Conservation (phyloP, 495 filamentous ascomycete species). For the Beverwykella pulmonaria region DNA sequence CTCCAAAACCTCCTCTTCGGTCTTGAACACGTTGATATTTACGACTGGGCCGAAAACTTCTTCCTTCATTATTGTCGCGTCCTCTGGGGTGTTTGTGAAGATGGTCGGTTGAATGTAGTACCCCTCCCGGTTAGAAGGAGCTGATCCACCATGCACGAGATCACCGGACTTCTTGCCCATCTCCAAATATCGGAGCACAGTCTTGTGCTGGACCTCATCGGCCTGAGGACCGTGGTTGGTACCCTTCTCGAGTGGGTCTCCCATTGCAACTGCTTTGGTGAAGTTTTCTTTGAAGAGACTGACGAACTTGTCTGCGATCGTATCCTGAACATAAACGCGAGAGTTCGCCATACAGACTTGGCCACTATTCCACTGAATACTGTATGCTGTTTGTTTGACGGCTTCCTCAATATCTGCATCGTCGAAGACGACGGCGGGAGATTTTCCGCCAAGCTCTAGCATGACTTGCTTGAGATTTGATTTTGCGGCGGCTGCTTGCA, state of each 20-base stretch:
- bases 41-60: constrained; percentile 58
- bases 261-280: constrained; percentile 27
- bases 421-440: constrained; percentile 45
- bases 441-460: constrained; percentile 49
- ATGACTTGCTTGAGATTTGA: constrained; percentile 46
- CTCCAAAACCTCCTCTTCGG: constrained; percentile 48
- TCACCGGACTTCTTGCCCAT: constrained; percentile 34
- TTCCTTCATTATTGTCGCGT: constrained; percentile 48
- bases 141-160: constrained; percentile 20
- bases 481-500: constrained; percentile 38
- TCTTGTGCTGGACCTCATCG: constrained; percentile 38
- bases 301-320: constrained; percentile 41
- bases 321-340: constrained; percentile 49
- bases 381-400: constrained; percentile 34
- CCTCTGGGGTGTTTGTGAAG: constrained; percentile 49
- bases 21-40: constrained; percentile 47
- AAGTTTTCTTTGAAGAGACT: constrained; percentile 39
- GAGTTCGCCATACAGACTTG: constrained; percentile 46
- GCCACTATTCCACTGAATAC: constrained; percentile 39
- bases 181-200: constrained; percentile 38
- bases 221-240: constrained; percentile 45
- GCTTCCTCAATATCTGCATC: constrained; percentile 46
- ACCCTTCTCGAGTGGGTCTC: constrained; percentile 42
- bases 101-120: constrained; percentile 56
- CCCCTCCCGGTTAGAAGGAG: constrained; percentile 42